phyloP scores from a whole-genome alignment of 2,329 filamentous ascomycete species.

The Aciculosporium take region DNA sequence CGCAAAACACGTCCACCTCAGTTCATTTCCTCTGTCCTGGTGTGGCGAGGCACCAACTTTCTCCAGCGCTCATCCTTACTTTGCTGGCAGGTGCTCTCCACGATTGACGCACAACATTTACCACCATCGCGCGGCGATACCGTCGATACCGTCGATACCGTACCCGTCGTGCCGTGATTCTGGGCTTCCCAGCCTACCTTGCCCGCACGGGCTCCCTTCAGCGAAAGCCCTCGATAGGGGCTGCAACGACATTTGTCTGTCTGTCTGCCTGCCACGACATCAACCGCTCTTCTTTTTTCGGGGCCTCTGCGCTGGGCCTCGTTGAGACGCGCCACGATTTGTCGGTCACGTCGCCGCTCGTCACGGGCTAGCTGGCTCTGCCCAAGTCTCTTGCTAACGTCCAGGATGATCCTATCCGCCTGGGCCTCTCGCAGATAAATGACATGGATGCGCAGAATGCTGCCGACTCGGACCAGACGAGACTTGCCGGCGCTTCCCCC shows the following conservation, averaged over 20 bases:
- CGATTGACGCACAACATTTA: background rate
- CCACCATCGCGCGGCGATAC: too few species aligned
- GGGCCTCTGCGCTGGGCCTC: background rate
- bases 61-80: background rate
- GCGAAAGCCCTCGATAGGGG: slow-evolving; percentile 6
- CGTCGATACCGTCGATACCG: background rate
- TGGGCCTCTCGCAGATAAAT: slow-evolving; percentile 40
- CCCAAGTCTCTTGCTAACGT: slow-evolving; percentile 13
- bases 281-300: background rate
- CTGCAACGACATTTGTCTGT: slow-evolving; percentile 1
- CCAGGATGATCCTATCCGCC: slow-evolving; percentile 46
- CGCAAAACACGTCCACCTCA: background rate
- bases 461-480: slow-evolving; percentile 46
- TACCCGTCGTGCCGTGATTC: background rate
- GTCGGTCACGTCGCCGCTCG: slow-evolving; percentile 1
- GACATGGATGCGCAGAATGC: slow-evolving; percentile 57
- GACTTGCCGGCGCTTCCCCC: slow-evolving; percentile 40
- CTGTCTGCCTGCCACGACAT: slow-evolving; percentile 5
- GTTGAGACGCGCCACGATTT: background rate
- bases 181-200: background rate
- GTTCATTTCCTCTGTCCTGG: background rate
- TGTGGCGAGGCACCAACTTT: background rate
- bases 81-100: background rate
- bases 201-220: background rate
- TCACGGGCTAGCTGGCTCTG: slow-evolving; percentile 6